Evolutionary conservation across 2,329 filamentous ascomycete genomes (phyloP), one percentile per base, ranked within the genome.

Genomic region (Fusarium anguioides): DNA sequence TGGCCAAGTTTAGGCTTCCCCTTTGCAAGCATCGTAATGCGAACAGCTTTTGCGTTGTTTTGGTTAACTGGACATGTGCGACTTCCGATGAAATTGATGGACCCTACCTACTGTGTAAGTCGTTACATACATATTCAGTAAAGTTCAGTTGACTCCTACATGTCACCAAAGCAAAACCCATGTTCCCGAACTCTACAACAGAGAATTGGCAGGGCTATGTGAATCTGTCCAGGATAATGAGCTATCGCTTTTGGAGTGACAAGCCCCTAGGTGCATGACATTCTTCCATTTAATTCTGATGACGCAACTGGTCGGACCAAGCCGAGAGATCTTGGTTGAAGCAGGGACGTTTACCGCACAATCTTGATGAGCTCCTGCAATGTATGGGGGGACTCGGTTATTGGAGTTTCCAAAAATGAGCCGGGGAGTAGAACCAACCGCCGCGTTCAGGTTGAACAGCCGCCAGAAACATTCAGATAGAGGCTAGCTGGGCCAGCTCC

Each of bases 221-320:
- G 39, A 46, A 39, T 37, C 37, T 46, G 35, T 41, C 45, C n/a
- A 31, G 27, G 31, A 50, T 64, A 51, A 60, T 42, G 46, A 57
- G 46, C 39, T 68, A 49, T 64, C 39, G 41, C 26, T 56, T 52
- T 37, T 31, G 29, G 17, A 42, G 36, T 46, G 23, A 45, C 27
- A 46, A 40, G 24, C 40, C 50, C 40, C 27, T 46, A 17, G 44
- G 17, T 37, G 47, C 49, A 42, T 49, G 40, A 33, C 31, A 21
- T 36, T 45, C 23, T 44, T 40, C 35, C 15, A 23, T 29, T n/a
- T 24, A 35, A 35, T 33, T 24, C 33, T 49, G 21, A 54, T 60
- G 60, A 60, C 47, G 54, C 54, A 65, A 49, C n/a, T 18, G 37
- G 12, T 49, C 33, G 18, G 40, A 29, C 18, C 35, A 54, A 24